A percentile compares a stretch with the other conserved stretches of the same genome.
phyloP scores from a whole-genome alignment of 2,329 filamentous ascomycete species.

The Fusarium agapanthi region DNA sequence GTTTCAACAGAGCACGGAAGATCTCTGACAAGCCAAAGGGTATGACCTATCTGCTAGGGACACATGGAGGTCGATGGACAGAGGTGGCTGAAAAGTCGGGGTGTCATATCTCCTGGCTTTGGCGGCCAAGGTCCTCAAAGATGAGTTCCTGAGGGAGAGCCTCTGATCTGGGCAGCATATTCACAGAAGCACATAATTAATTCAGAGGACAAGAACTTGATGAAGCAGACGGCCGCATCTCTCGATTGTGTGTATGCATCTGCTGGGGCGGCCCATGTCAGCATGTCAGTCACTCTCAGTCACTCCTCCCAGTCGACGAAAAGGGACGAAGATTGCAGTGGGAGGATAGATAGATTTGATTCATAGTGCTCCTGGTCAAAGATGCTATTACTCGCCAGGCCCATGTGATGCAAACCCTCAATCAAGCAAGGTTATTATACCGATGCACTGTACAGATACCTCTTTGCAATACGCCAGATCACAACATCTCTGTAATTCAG shows the following conservation, averaged over 20 bases:
- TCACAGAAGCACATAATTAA: background rate
- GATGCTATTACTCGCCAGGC: slow-evolving; percentile 23
- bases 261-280: slow-evolving; percentile 7
- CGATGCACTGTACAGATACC: slow-evolving; percentile 2
- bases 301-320: background rate
- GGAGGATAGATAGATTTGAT: background rate
- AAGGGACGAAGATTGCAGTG: slow-evolving; percentile 3
- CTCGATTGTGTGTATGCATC: slow-evolving; percentile 20
- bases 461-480: slow-evolving; percentile 21
- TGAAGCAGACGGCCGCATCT: slow-evolving; percentile 29
- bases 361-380: slow-evolving; percentile 7
- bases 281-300: background rate
- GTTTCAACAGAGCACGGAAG: slow-evolving; percentile 30
- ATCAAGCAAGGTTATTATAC: slow-evolving; percentile 6
- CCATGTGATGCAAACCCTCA: slow-evolving; percentile 29
- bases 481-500: slow-evolving; percentile 23
- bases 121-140: background rate
- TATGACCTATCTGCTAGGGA: slow-evolving; percentile 23
- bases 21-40: slow-evolving; percentile 2
- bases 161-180: background rate
- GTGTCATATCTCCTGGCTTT: slow-evolving; percentile 22
- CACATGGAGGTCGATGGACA: slow-evolving; percentile 14
- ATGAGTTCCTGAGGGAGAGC: background rate
- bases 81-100: background rate
- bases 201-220: slow-evolving; percentile 10